Base-by-base conservation (phyloP, 257 asterid genomes). In the Knoxia roxburghii region DNA sequence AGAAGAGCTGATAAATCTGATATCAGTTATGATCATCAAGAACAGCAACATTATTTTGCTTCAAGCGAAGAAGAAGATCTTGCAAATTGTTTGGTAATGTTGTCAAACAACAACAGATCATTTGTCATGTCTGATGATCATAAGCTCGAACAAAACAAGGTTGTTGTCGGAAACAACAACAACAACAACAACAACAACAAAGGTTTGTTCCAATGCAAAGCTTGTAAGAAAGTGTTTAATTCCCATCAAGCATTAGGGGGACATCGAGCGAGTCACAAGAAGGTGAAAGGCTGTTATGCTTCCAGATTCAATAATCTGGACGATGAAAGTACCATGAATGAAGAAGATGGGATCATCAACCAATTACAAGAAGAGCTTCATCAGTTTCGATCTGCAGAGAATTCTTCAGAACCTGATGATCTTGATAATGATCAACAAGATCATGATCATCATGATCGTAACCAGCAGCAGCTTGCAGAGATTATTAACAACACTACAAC, bases 211-310 rank as follows among this genome's bases (percentile, higher is more conserved):
- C 96, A 87, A 65, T 92, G 97, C 79, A 92, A 83, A 73, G 87
- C 86, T 32, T 92, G 98, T 24, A 86, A 83, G 77, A 89, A 89
- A 72, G 71, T 82, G 12, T 89, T 92, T 72, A 87, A 35, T 68
- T 89, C 97, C 39, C 96, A 92, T 60, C 98, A 89, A 75, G 98
- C 97, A n/a, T 76, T 92, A 59, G 97, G 96, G 4, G 98, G 98
- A 4, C 98, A 92, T 20, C 80, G 98, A 67, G 98, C 98, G 4
- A 92, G 97, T 59, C 98, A 92, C 65, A 92, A 89, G 83, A 92
- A 89, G 82, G 96, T 92, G 24, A 92, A 89, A 57, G 96, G 97
- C 0, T 92, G 98, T 46, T 89, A 84, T 33, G 93, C 97, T 0
- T 76, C 91, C n/a, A 84, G 72, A 41, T 46, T 69, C 5, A 78